Base-by-base conservation (phyloP, 768 basidiomycete genomes). In the Cantharellus anzutake region DNA sequence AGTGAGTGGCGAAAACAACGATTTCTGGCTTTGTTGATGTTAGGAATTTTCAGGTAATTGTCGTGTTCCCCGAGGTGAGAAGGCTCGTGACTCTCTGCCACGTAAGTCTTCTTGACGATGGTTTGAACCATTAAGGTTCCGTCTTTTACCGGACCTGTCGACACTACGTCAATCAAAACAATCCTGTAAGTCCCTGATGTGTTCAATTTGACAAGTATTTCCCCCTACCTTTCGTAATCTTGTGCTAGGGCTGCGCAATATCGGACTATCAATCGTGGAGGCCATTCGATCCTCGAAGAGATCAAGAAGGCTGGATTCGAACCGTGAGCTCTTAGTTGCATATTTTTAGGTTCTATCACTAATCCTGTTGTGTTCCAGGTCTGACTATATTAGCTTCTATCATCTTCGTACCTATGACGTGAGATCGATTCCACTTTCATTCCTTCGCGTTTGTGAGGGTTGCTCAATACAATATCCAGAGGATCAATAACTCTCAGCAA, bases 371-470 rank as follows among this genome's bases (percentile, higher is more conserved):
- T 61, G 42, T 5, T 14, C 53, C 62, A 89, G 88, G n/a, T 66
- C 73, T 71, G 82, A 92, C 60, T 92, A 84, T 68, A 86, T 96
- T 65, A 78, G 83, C 5, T 90, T 96, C 76, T 97, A 87, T 73
- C 91, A 98, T 71, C 76, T 99, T 35, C 79, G 96, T 39, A 74
- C 83, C 1, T 99, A 93, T 68, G 93, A 97, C 52, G 52, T 55
- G 38, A 55, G 52, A 14, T 11, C 35, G 20, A 29, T 29, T 29
- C 20, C 20, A 29, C 20, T 29, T 29, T 29, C 20, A 29, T 29
- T 29, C 20, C 67, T 69, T 73, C 63, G 39, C 58, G 51, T 20
- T 58, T 40, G 4, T n/a, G n/a, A n/a, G n/a, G 20, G 20, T 29
- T 29, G 20, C 20, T 29, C 29, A 2, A 34, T 42, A 3, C 16